Conservation (phyloP, 352 stramenopile genomes). For the Plasmopara muralis region DNA sequence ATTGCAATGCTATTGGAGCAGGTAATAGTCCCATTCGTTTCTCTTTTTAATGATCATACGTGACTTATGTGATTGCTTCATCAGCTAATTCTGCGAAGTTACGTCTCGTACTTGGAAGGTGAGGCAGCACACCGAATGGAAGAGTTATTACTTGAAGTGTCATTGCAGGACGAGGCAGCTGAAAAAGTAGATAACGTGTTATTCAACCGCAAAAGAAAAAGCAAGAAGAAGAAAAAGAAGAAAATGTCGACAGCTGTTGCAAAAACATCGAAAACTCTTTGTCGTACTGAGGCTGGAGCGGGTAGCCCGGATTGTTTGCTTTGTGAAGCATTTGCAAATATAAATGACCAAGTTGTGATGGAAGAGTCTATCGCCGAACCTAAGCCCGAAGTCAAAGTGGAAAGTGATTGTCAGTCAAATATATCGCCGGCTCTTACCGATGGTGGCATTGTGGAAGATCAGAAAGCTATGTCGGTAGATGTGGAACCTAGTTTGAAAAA, state of each 20-base stretch:
- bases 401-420: conserved; percentile 10
- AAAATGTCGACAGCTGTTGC: conserved; percentile 14
- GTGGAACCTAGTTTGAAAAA: conserved; percentile 7
- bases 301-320: neutral
- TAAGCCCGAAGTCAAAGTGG: conserved; percentile 8
- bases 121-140: conserved; percentile 73
- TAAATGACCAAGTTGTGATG: neutral
- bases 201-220: conserved; percentile 26
- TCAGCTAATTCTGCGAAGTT: conserved; percentile 74
- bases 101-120: conserved; percentile 58
- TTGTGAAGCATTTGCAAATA: neutral
- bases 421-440: conserved; percentile 10
- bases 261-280: neutral
- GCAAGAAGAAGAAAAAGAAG: conserved; percentile 40
- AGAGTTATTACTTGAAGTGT: conserved; percentile 53
- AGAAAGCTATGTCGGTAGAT: conserved; percentile 3
- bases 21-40: conserved; percentile 17
- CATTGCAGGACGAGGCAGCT: conserved; percentile 22
- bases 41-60: neutral
- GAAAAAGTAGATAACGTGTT: conserved; percentile 1
- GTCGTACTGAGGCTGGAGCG: neutral
- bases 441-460: conserved; percentile 9
- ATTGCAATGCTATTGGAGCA: conserved; percentile 84
- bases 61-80: neutral
- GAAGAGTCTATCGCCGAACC: conserved; percentile 17